phyloP scores from a whole-genome alignment of 768 basidiomycete species.

The Strobilomyces echinocephalus region DNA sequence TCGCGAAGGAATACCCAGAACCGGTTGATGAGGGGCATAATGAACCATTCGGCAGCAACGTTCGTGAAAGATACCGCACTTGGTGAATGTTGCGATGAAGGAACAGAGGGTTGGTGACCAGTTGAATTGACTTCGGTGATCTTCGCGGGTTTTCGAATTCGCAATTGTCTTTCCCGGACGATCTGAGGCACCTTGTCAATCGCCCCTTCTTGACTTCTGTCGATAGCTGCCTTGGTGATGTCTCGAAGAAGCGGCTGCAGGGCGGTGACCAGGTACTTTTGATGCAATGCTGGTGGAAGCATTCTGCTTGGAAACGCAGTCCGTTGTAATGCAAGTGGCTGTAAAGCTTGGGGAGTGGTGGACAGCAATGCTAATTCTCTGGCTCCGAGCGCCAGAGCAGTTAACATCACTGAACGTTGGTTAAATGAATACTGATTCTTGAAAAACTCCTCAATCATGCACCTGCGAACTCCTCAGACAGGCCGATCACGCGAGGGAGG shows the following conservation, averaged over 20 bases:
- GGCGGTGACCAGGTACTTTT: constrained; percentile 49
- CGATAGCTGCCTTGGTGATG: constrained; percentile 60
- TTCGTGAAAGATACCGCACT: constrained; percentile 46
- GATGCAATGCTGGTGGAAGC: constrained; percentile 68
- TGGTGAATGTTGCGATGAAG: constrained; percentile 5
- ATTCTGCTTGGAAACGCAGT: constrained; percentile 77
- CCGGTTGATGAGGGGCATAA: constrained; percentile 85
- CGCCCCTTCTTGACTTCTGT: constrained; percentile 51
- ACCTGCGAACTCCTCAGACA: constrained; percentile 39
- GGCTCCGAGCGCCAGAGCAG: constrained; percentile 80
- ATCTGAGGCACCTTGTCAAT: constrained; percentile 56
- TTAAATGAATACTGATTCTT: constrained; percentile 85
- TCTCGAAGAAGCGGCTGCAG: constrained; percentile 58
- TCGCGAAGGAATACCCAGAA: constrained; percentile 95
- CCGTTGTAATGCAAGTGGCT: constrained; percentile 28
- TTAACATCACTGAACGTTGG: constrained; percentile 82
- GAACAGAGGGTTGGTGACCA: constrained; percentile 16
- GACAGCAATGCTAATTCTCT: constrained; percentile 67
- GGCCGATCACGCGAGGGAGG: not conserved
- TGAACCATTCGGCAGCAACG: constrained; percentile 83
- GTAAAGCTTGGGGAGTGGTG: constrained; percentile 25
- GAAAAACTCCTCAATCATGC: constrained; percentile 90
- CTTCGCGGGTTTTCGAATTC: constrained; percentile 47
- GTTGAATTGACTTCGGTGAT: constrained; percentile 40
- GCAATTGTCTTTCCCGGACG: constrained; percentile 69